These are phyloP conservation scores for Phaeolepiota aurea DNA, from an alignment of 768 basidiomycete genomes.

Conservation along the genomic window DNA sequence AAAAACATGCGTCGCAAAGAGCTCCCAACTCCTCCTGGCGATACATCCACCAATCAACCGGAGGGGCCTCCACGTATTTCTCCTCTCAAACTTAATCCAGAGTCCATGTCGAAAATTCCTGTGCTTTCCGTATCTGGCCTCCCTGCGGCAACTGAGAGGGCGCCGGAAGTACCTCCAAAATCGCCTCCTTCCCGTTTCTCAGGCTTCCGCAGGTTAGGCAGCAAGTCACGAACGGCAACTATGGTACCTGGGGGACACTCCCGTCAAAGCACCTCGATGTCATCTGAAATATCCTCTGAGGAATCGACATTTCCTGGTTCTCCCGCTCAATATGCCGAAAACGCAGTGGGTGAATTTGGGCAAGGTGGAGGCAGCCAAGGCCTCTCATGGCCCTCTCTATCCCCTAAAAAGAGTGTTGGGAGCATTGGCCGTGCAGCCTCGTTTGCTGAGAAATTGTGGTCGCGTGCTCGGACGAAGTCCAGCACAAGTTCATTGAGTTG, in stretches of 20 bases:
- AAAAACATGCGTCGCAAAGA: conserved; percentile 16
- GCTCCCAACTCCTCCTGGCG: conserved; percentile 6
- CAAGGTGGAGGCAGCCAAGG: conserved; percentile 16
- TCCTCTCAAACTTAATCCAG: not conserved
- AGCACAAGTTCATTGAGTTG: conserved; percentile 34
- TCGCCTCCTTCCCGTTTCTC: conserved; percentile 41
- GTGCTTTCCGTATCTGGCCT: conserved; percentile 1
- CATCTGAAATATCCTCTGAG: conserved; percentile 59
- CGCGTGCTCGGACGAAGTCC: conserved; percentile 45
- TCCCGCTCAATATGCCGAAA: conserved; percentile 40
- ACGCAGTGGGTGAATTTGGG: conserved; percentile 22
- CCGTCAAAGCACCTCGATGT: conserved; percentile 51
- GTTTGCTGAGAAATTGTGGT: conserved; percentile 55
- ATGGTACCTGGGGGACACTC: conserved; percentile 10
- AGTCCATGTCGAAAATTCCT: not conserved
- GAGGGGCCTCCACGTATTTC: conserved; percentile 7
- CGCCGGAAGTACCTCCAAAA: conserved; percentile 40
- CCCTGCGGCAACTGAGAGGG: conserved; percentile 14
- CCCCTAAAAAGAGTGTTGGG: conserved; percentile 40
- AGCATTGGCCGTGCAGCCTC: conserved; percentile 42
- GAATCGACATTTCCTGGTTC: conserved; percentile 56
- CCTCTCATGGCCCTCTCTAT: conserved; percentile 38
- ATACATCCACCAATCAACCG: conserved; percentile 3
- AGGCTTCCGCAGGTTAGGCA: conserved; percentile 38
- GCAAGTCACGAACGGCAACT: conserved; percentile 24